These are phyloP conservation scores for Omphalea diandra DNA, from an alignment of 441 rosid species.

Conservation along the genomic window DNA sequence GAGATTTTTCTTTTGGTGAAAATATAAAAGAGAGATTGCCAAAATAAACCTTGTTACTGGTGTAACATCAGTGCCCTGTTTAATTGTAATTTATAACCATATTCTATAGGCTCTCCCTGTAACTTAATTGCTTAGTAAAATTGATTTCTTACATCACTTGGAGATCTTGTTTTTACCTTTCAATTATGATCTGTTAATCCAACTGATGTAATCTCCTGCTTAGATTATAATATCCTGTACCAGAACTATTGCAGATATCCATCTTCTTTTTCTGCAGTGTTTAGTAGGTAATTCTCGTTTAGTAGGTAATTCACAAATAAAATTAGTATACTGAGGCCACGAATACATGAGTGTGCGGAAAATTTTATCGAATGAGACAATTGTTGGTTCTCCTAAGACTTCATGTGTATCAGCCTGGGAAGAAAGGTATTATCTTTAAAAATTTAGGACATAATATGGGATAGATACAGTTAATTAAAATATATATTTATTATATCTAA, in stretches of 20 bases:
- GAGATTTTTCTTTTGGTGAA: too few species aligned
- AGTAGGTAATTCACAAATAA: too few species aligned
- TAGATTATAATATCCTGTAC: too few species aligned
- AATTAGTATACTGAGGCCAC: background rate
- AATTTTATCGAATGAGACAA: too few species aligned
- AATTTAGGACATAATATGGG: too few species aligned
- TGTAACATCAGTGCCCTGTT: background rate
- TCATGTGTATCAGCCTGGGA: too few species aligned
- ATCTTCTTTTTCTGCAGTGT: background rate
- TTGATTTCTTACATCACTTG: background rate
- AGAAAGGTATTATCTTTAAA: too few species aligned
- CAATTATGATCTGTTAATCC: background rate
- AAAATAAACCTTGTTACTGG: background rate
- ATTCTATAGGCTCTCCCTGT: background rate
- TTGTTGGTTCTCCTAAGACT: too few species aligned
- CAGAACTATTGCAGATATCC: background rate
- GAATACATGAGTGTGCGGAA: too few species aligned
- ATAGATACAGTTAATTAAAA: too few species aligned
- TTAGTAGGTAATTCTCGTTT: too few species aligned
- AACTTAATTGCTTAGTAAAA: conserved; percentile 11
- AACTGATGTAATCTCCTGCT: background rate
- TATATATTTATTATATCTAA: too few species aligned
- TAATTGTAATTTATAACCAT: conserved; percentile 5
- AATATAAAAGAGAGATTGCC: background rate
- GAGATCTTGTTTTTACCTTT: background rate